Conservation (phyloP, 371 early-diverging fungal genomes). For the Saksenaea oblongispora region DNA sequence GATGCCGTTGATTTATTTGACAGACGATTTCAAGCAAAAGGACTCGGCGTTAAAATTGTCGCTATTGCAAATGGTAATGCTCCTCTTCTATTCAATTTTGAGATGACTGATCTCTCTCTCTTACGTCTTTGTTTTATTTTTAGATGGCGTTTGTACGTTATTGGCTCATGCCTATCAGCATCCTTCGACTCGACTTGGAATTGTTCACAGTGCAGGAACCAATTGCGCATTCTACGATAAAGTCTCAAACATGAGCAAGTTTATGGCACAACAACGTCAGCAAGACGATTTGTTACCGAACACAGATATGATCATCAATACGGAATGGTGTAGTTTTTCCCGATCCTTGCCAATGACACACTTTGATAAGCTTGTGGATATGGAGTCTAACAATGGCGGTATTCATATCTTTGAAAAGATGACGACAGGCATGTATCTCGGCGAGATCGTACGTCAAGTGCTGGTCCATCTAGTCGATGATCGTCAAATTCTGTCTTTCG, state of each 20-base stretch:
- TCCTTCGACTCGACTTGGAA: constrained; percentile 83
- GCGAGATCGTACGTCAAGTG: constrained; percentile 84
- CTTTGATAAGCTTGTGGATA: constrained; percentile 81
- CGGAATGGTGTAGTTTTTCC: constrained; percentile 85
- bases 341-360: constrained; percentile 74
- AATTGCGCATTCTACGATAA: constrained; percentile 89
- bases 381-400: constrained; percentile 69
- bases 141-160: constrained; percentile 91
- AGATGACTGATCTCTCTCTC: not conserved
- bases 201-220: constrained; percentile 94
- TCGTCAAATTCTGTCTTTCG: constrained; percentile 63
- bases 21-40: constrained; percentile 39
- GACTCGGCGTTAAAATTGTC: constrained; percentile 45
- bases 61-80: constrained; percentile 76
- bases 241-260: constrained; percentile 34
- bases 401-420: constrained; percentile 90
- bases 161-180: constrained; percentile 86
- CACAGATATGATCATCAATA: constrained; percentile 88
- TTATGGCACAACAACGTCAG: constrained; percentile 17
- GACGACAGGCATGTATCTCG: constrained; percentile 92
- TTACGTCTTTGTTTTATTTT: not conserved
- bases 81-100: not conserved
- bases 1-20: constrained; percentile 50
- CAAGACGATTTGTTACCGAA: constrained; percentile 36
- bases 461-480: constrained; percentile 69